Conservation (phyloP, 2,329 filamentous ascomycete species). For the Talaromyces marneffei region DNA sequence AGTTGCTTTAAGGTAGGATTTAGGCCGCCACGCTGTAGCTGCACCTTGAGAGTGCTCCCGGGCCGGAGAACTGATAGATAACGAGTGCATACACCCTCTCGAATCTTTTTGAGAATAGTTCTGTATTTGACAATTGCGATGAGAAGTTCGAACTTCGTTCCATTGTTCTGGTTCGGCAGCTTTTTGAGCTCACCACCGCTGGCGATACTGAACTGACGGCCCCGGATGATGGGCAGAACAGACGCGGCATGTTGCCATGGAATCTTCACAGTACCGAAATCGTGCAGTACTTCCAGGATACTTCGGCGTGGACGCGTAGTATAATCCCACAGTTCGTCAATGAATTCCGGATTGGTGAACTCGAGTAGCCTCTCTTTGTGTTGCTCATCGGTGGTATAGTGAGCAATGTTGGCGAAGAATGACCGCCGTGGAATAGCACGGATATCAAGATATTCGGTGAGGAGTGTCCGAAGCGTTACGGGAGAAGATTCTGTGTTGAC, state of each 20-base stretch:
- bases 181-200: constrained; percentile 56
- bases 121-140: constrained; percentile 87
- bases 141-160: constrained; percentile 62
- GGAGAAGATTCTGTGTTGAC: constrained; percentile 21
- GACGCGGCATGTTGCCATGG: constrained; percentile 67
- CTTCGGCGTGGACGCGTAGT: constrained; percentile 83
- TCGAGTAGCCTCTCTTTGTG: constrained; percentile 80
- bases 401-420: constrained; percentile 73
- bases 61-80: constrained; percentile 65
- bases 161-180: constrained; percentile 37
- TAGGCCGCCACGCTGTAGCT: constrained; percentile 50
- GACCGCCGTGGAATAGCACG: constrained; percentile 80
- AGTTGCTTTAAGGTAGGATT: constrained; percentile 44
- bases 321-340: constrained; percentile 94
- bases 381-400: constrained; percentile 64
- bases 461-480: constrained; percentile 65
- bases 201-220: constrained; percentile 89
- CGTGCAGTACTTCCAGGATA: constrained; percentile 85
- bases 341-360: constrained; percentile 69
- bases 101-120: constrained; percentile 75
- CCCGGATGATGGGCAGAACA: constrained; percentile 74
- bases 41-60: constrained; percentile 56
- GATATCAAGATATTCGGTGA: constrained; percentile 82
- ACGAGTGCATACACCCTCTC: constrained; percentile 83
- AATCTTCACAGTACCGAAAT: constrained; percentile 78